Conservation (phyloP, 108 stramenopile species). For the Poteriospumella lacustris region DNA sequence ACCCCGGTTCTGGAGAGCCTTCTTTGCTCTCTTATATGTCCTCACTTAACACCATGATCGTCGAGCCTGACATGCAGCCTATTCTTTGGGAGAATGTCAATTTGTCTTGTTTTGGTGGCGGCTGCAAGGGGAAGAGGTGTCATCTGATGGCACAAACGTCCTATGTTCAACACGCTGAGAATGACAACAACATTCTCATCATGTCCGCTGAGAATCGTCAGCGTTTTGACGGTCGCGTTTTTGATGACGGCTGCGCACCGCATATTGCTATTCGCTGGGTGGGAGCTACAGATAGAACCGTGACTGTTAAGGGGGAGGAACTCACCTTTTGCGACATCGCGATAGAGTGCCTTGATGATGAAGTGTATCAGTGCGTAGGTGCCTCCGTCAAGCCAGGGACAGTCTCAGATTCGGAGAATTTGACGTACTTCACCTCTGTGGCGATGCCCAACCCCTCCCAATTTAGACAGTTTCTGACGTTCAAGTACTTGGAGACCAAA, state of each 20-base stretch:
- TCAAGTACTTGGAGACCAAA: constrained; percentile 16
- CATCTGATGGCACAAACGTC: constrained; percentile 10
- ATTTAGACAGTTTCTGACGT: constrained; percentile 6
- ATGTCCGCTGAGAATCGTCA: constrained; percentile 17
- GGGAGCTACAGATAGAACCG: neutral
- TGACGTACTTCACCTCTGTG: neutral
- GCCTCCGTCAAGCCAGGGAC: neutral
- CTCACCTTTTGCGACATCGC: neutral
- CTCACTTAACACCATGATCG: neutral
- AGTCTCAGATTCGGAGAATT: neutral
- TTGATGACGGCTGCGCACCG: no score
- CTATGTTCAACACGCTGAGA: constrained; percentile 16
- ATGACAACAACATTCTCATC: neutral
- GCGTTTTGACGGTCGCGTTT: neutral
- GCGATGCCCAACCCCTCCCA: neutral
- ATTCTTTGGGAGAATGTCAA: constrained; percentile 16
- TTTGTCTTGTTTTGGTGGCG: constrained; percentile 5
- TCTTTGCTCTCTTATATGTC: neutral
- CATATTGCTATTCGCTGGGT: neutral
- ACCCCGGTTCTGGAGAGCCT: neutral
- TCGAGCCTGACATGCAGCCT: constrained; percentile 5
- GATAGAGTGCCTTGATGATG: neutral
- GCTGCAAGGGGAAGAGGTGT: constrained; percentile 13
- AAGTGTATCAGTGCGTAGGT: neutral
- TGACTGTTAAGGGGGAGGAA: neutral